These are phyloP conservation scores for Mayamaea pseudoterrestris DNA, from an alignment of 108 stramenopile species.

Conservation along the genomic window DNA sequence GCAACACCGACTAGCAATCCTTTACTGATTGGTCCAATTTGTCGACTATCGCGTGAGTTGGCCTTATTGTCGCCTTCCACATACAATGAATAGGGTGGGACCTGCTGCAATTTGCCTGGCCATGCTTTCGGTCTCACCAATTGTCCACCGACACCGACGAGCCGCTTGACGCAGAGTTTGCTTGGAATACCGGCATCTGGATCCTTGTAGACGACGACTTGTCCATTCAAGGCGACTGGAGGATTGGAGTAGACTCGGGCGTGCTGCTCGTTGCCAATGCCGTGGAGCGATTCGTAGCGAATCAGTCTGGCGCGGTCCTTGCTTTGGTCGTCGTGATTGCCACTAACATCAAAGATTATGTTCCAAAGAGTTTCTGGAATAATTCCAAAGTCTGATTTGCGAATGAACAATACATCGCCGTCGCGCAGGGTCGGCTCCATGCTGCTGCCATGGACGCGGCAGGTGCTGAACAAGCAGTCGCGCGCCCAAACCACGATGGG, in stretches of 20 bases:
- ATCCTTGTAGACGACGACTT: slow-evolving; percentile 25
- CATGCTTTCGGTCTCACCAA: neutral
- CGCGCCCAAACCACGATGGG: slow-evolving; percentile 27
- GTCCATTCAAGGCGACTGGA: slow-evolving; percentile 18
- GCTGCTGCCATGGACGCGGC: slow-evolving; percentile 35
- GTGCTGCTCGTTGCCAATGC: neutral
- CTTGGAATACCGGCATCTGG: slow-evolving; percentile 25
- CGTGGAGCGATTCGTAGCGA: neutral
- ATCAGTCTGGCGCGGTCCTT: neutral
- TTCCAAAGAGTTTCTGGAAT: neutral
- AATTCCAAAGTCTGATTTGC: slow-evolving; percentile 35
- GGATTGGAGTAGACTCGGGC: slow-evolving; percentile 14
- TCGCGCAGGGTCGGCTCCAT: slow-evolving; percentile 55
- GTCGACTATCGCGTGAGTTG: slow-evolving; percentile 35
- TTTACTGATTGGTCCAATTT: slow-evolving; percentile 49
- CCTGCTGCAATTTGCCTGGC: neutral
- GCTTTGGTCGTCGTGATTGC: neutral
- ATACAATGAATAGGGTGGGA: slow-evolving; percentile 39
- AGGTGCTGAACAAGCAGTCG: slow-evolving; percentile 40
- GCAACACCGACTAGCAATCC: slow-evolving; percentile 59
- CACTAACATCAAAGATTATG: neutral
- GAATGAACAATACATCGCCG: slow-evolving; percentile 52
- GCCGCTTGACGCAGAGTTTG: slow-evolving; percentile 47
- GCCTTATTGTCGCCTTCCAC: slow-evolving; percentile 53
- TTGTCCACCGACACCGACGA: slow-evolving; percentile 57